phyloP scores from a whole-genome alignment of 2,329 filamentous ascomycete species.

The Zelopaecilomyces penicillatus region DNA sequence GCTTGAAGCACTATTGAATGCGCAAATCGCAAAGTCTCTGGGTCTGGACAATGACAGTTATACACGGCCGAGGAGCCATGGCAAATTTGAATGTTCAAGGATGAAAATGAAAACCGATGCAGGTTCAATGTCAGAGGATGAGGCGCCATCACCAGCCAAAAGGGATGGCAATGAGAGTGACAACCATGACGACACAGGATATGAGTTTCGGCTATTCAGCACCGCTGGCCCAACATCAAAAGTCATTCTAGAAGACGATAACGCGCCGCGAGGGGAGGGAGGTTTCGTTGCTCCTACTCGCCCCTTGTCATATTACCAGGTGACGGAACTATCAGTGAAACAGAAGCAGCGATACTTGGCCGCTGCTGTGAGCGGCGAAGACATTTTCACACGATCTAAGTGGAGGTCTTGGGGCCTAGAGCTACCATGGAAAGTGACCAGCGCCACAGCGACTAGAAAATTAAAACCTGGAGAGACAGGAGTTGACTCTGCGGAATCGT shows the following conservation, averaged over 20 bases:
- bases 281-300: slow-evolving; percentile 24
- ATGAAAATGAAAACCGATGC: neutral
- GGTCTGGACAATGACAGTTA: slow-evolving; percentile 21
- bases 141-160: slow-evolving; percentile 4
- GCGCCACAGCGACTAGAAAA: slow-evolving; percentile 29
- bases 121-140: neutral
- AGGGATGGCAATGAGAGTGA: slow-evolving; percentile 17
- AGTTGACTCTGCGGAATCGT: slow-evolving; percentile 7
- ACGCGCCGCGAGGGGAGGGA: slow-evolving; percentile 29
- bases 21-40: slow-evolving; percentile 39
- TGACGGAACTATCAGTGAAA: slow-evolving; percentile 26
- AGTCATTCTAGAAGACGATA: slow-evolving; percentile 41
- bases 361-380: slow-evolving; percentile 45
- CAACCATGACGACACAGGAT: slow-evolving; percentile 16
- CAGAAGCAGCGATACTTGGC: slow-evolving; percentile 31
- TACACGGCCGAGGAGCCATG: slow-evolving; percentile 15
- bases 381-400: slow-evolving; percentile 36
- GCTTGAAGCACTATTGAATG: slow-evolving; percentile 36
- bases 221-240: slow-evolving; percentile 36
- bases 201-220: slow-evolving; percentile 51
- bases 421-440: slow-evolving; percentile 50
- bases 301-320: slow-evolving; percentile 43
- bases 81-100: neutral
- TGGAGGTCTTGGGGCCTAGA: slow-evolving; percentile 48
- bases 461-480: slow-evolving; percentile 10